These are phyloP conservation scores for Pittosporum tobira DNA, from an alignment of 129 eudicot genomes.

Conservation along the genomic window DNA sequence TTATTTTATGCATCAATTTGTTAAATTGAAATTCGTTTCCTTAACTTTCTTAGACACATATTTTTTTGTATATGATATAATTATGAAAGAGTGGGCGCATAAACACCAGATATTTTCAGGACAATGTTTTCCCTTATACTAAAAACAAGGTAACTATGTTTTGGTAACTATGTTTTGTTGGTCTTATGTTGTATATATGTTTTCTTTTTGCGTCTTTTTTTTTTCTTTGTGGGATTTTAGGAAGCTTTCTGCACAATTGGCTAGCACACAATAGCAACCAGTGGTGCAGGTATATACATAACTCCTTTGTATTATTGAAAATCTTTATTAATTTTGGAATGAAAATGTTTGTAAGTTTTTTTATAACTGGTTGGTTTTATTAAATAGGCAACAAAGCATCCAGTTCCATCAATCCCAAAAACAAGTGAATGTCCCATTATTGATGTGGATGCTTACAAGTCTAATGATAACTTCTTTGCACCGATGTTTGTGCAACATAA, in stretches of 20 bases:
- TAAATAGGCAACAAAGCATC: conserved; percentile 15
- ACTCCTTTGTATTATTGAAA: background rate
- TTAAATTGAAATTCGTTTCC: no score
- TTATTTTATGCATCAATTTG: no score
- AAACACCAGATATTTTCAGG: no score
- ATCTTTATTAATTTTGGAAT: background rate
- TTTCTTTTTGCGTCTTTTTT: background rate
- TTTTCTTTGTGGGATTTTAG: conserved; percentile 11
- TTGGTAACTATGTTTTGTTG: background rate
- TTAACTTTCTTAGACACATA: no score
- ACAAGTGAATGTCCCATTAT: conserved; percentile 20
- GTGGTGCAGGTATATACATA: conserved; percentile 1
- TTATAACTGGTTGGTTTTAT: background rate
- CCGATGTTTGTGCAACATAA: conserved; percentile 83
- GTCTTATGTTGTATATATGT: background rate
- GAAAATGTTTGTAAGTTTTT: background rate
- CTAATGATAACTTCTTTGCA: conserved; percentile 23
- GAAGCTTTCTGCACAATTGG: conserved; percentile 33
- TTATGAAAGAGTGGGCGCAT: no score
- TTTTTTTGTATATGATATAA: no score
- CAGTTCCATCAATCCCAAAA: conserved; percentile 3
- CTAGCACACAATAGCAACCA: conserved; percentile 17
- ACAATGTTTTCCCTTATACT: no score
- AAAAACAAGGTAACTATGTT: no score
- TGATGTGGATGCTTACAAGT: conserved; percentile 35